A percentile compares a stretch with the other conserved stretches of the same genome.
phyloP scores from a whole-genome alignment of 176 grass and related monocot genomes.

The Zea mays region DNA sequence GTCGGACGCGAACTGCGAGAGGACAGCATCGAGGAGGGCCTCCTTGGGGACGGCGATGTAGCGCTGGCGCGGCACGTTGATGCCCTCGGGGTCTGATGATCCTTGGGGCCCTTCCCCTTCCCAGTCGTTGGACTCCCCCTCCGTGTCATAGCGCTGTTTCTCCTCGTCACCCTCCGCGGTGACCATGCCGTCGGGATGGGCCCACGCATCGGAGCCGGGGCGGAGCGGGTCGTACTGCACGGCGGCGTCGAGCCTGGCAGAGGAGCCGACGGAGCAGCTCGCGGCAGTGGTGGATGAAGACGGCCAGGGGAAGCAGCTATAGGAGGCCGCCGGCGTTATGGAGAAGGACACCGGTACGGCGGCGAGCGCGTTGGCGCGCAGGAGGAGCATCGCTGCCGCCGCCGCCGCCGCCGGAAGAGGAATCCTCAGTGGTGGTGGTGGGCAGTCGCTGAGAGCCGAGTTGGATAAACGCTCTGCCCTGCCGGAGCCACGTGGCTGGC shows the following conservation, averaged over 20 bases:
- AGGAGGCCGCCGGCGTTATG: neutral
- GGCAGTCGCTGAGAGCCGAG: neutral
- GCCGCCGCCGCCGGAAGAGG: neutral
- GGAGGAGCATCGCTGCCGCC: constrained; percentile 32
- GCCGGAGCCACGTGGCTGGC: neutral
- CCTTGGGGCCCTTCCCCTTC: neutral
- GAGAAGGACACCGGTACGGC: constrained; percentile 9
- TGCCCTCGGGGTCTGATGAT: constrained; percentile 23
- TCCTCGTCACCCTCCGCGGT: neutral
- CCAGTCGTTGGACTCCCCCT: neutral
- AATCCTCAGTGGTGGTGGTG: neutral
- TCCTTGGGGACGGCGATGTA: constrained; percentile 77
- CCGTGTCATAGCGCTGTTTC: neutral
- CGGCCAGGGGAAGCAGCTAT: neutral
- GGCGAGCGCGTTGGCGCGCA: constrained; percentile 1
- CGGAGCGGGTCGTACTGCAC: constrained; percentile 32
- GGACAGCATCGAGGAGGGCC: constrained; percentile 64
- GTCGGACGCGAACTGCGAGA: constrained; percentile 53
- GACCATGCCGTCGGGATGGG: neutral
- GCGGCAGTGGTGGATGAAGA: constrained; percentile 1
- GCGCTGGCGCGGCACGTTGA: constrained; percentile 80
- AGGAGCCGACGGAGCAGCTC: constrained; percentile 23
- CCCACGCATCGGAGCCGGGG: constrained; percentile 1
- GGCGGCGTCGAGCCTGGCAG: constrained; percentile 16
- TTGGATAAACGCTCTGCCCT: neutral